phyloP scores from a whole-genome alignment of 2,329 filamentous ascomycete species.

The Onygena corvina region DNA sequence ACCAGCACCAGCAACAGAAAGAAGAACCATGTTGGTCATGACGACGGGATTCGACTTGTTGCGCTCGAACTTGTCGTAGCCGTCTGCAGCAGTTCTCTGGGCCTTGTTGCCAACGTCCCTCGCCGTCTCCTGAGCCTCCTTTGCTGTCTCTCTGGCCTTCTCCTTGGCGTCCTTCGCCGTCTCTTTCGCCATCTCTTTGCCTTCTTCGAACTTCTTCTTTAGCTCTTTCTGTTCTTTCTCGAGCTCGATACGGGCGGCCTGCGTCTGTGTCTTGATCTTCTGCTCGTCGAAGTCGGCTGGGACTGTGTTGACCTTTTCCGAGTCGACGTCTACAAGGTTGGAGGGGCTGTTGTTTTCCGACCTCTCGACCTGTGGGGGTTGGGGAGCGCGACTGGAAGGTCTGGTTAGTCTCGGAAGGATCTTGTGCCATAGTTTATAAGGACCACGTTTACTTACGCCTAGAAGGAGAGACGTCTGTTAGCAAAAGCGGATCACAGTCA shows the following conservation, averaged over 20 bases:
- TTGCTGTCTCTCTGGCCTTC: slow-evolving; percentile 25
- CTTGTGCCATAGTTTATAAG: neutral
- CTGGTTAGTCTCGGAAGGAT: neutral
- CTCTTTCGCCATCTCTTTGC: slow-evolving; percentile 15
- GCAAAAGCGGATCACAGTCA: neutral
- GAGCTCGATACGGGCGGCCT: slow-evolving; percentile 35
- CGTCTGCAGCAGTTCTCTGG: slow-evolving; percentile 21
- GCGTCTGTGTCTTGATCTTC: slow-evolving; percentile 35
- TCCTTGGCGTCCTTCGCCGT: slow-evolving; percentile 20
- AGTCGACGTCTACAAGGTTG: slow-evolving; percentile 38
- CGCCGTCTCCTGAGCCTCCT: slow-evolving; percentile 25
- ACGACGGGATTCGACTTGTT: slow-evolving; percentile 39
- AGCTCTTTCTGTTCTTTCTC: slow-evolving; percentile 22
- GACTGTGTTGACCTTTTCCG: slow-evolving; percentile 35
- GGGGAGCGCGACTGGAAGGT: slow-evolving; percentile 31
- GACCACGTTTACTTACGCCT: slow-evolving; percentile 28
- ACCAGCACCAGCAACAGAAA: slow-evolving; percentile 31
- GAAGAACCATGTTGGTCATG: slow-evolving; percentile 35
- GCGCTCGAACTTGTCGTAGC: slow-evolving; percentile 24
- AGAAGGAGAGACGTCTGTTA: slow-evolving; percentile 13
- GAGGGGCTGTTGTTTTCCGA: slow-evolving; percentile 26
- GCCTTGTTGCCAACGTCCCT: slow-evolving; percentile 20
- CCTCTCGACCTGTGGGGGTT: slow-evolving; percentile 29
- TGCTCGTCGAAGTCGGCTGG: slow-evolving; percentile 33
- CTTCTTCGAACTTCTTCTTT: neutral